Conservation (phyloP, 495 filamentous ascomycete species). For the Xylaria telfairii region DNA sequence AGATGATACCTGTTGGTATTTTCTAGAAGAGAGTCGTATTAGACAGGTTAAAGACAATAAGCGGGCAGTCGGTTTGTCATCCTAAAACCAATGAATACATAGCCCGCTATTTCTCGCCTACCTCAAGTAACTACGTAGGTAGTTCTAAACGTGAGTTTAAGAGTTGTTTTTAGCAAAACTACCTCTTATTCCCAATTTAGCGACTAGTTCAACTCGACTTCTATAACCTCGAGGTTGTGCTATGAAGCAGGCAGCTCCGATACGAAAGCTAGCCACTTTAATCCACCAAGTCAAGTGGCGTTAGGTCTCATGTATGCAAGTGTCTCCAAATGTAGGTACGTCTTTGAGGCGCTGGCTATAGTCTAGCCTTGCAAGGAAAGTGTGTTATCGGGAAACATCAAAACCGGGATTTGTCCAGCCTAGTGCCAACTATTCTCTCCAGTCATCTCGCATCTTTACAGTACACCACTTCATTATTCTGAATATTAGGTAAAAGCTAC, state of each 20-base stretch:
- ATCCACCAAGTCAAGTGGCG: not conserved
- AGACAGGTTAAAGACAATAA: not conserved
- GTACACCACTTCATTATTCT: no score
- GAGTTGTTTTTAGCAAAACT: not conserved
- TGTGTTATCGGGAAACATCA: not conserved
- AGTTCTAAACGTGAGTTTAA: not conserved
- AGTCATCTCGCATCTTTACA: not conserved
- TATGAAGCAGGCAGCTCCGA: not conserved
- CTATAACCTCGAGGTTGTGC: not conserved
- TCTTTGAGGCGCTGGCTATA: not conserved
- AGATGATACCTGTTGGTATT: not conserved
- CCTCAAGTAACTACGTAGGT: not conserved
- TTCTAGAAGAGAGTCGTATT: not conserved
- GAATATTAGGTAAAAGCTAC: not conserved
- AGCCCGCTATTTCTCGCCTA: not conserved
- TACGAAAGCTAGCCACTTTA: not conserved
- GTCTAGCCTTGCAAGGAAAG: conserved; percentile 2
- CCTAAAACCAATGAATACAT: not conserved
- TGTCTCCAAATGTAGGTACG: not conserved
- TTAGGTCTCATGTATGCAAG: not conserved
- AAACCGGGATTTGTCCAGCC: not conserved
- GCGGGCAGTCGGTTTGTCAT: not conserved
- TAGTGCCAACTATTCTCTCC: not conserved
- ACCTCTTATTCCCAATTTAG: not conserved
- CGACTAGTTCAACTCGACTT: not conserved